Base-by-base conservation (phyloP, 164 flowering plant species). In the Dillenia turbinata region DNA sequence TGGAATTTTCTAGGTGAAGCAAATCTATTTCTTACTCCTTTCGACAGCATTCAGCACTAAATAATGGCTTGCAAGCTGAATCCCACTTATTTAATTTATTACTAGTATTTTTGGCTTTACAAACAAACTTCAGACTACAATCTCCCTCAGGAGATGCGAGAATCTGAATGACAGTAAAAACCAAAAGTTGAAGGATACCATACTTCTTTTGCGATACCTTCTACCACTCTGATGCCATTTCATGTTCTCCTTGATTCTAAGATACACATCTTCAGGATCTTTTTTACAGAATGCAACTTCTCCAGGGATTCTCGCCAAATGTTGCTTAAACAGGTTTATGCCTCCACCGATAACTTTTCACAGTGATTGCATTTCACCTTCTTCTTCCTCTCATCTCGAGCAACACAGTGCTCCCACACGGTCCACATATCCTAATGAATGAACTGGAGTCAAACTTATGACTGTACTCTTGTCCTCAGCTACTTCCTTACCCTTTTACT, bases 311-410 rank as follows among this genome's bases (percentile, higher is more conserved):
- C 85, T 74, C 48, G 95, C 95, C 19, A 88, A 73, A 73, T 88
- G 95, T 59, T 88, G 95, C 71, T 85, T 88, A 59, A 88, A 85
- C 53, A 89, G 76, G 68, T 85, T 88, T 66, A 88, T 88, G 62
- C 90, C 90, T 14, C 95, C 89, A 71, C 90, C 83, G 52, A 88
- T 80, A 49, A 81, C 63, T 73, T 83, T 46, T 83, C 86, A 71
- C 95, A 88, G 61, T 82, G 85, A 67, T 85, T 88, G 73, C 90
- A 88, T 69, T 85, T 85, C 5, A 88, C 90, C 68, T 74, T 85
- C 57, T 87, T 87, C 78, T 82, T 85, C 73, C 78, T 77, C 11
- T 80, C 85, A 74, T 85, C 85, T 68, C 80, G 89, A 59, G 86
- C 83, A 70, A 80, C 74, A 56, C 89, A 78, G 60, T 85, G 83